Evolutionary conservation across 176 grass and related monocot genomes (phyloP), one percentile per base, ranked within the genome.

Genomic region (Triticum aestivum): DNA sequence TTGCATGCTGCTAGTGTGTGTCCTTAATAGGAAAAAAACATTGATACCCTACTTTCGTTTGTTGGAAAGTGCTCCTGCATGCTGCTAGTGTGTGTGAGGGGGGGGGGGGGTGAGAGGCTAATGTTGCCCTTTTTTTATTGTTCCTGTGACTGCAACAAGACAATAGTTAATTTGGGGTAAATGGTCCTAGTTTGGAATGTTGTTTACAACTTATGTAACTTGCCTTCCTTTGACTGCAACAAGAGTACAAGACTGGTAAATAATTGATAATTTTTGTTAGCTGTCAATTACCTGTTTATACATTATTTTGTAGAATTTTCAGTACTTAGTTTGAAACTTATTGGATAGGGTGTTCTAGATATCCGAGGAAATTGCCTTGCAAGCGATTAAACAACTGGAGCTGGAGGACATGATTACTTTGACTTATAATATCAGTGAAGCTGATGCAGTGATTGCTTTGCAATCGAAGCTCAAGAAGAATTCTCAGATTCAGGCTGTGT

Each of bases 301-400:
- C 15, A 58, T 2, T 4, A 15, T 61, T 82, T 24, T 32, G 59
- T 67, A 85, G 23, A 85, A 8, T 52, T 84, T 82, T 56, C 30
- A 52, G 23, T 66, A 88, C 65, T 87, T 85, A 79, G 67, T 87
- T 85, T 91, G 52, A 35, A 89, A 89, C 81, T 91, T 89, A 94
- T 87, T 89, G 58, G 79, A 94, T 98, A 69, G 94, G 88, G 76
- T 92, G 59, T 93, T 98, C 79, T 98, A 98, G 94, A 98, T 98
- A 65, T 88, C 77, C 3, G 92, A 96, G 90, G 84, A 85, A 38
- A 94, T 67, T 83, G 85, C 69, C 14, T 83, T 92, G 82, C 90
- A 98, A 89, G 92, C 92, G 58, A 91, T 96, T 81, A 94, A 86
- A 32, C 92, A 92, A 59, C 84, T 98, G 89, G 88, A 87, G 66